Evolutionary conservation across 2,329 filamentous ascomycete genomes (phyloP).

Genomic region (Fusarium sp.): DNA sequence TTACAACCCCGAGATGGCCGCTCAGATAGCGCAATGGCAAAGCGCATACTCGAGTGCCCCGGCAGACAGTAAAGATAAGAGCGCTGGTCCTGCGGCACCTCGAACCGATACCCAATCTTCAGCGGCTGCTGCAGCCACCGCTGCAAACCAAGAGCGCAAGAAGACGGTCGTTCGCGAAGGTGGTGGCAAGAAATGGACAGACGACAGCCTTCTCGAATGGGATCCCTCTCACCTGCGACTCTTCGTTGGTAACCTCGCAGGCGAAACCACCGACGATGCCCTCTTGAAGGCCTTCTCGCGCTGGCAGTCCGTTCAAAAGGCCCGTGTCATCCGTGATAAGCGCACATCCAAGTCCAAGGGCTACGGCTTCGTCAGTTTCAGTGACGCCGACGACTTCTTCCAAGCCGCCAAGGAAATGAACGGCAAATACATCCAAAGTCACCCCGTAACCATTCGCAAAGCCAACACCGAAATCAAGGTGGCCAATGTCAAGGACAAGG

Average conservation of each 20-base stretch:
- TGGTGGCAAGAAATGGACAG: slow-evolving; percentile 92
- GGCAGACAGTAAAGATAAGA: slow-evolving; percentile 50
- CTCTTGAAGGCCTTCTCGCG: slow-evolving; percentile 92
- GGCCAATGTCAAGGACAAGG: slow-evolving; percentile 72
- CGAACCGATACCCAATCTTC: slow-evolving; percentile 54
- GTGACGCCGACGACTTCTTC: slow-evolving; percentile 95
- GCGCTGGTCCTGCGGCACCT: slow-evolving; percentile 45
- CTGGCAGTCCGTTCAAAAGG: slow-evolving; percentile 90
- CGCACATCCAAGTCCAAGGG: slow-evolving; percentile 95
- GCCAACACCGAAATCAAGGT: slow-evolving; percentile 93
- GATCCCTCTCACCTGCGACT: slow-evolving; percentile 93
- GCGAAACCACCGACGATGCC: slow-evolving; percentile 96
- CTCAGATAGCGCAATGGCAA: slow-evolving; percentile 95
- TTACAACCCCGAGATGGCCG: slow-evolving; percentile 84
- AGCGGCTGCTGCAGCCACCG: slow-evolving; percentile 30
- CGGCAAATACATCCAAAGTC: slow-evolving; percentile 98
- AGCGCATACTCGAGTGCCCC: slow-evolving; percentile 81
- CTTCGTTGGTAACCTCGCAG: slow-evolving; percentile 96
- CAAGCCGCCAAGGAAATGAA: slow-evolving; percentile 97
- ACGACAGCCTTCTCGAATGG: slow-evolving; percentile 91
- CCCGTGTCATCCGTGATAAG: slow-evolving; percentile 94
- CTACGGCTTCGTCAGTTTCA: slow-evolving; percentile 96
- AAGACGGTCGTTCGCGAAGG: slow-evolving; percentile 91
- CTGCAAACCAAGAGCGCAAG: slow-evolving; percentile 66
- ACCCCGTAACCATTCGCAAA: slow-evolving; percentile 87